Conservation (phyloP, 176 grass and related monocot species). For the Eremochloa ophiuroides region DNA sequence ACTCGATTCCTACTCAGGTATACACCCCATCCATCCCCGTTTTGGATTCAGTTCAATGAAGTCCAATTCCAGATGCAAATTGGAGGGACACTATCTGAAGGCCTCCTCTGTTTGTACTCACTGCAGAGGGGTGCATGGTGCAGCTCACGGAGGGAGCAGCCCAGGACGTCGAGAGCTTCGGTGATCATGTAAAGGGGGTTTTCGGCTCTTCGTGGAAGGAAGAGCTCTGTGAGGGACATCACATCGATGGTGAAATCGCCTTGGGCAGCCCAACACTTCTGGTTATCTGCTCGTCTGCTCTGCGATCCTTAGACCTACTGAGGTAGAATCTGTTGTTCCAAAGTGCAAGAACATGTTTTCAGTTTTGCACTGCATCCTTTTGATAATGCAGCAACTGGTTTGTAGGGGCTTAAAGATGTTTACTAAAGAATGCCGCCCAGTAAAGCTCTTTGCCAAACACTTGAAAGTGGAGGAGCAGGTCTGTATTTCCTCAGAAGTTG, state of each 20-base stretch:
- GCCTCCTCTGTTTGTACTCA: neutral
- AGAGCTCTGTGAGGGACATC: constrained; percentile 58
- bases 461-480: constrained; percentile 96
- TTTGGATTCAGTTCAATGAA: neutral
- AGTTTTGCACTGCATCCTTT: neutral
- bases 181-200: constrained; percentile 60
- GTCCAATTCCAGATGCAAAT: neutral
- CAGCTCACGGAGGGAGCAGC: constrained; percentile 52
- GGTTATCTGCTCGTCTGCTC: constrained; percentile 66
- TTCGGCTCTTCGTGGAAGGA: constrained; percentile 57
- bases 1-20: constrained; percentile 77
- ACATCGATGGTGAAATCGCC: constrained; percentile 31
- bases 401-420: constrained; percentile 81
- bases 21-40: neutral
- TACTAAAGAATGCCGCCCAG: constrained; percentile 67
- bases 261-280: constrained; percentile 63
- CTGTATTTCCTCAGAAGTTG: neutral
- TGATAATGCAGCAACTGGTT: neutral
- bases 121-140: constrained; percentile 70
- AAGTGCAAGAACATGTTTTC: neutral
- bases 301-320: constrained; percentile 81
- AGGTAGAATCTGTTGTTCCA: constrained; percentile 35
- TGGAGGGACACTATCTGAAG: neutral
- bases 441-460: constrained; percentile 95
- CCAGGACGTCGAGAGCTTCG: constrained; percentile 66